Evolutionary conservation across 768 basidiomycete species (phyloP).

Genomic region (Phylloporus arenicola): DNA sequence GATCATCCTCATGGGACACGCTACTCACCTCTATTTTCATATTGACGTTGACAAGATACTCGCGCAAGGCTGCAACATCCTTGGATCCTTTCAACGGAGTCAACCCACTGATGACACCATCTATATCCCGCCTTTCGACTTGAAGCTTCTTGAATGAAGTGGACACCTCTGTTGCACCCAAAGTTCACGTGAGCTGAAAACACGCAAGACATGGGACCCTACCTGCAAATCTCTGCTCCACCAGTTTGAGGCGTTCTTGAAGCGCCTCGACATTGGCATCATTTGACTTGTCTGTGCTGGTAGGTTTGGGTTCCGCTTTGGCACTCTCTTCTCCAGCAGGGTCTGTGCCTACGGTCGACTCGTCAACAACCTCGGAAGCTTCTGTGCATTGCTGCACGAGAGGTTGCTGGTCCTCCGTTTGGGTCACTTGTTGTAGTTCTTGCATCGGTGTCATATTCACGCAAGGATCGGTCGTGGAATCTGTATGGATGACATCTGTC

Average conservation of each 20-base stretch:
- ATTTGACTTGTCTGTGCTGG: neutral
- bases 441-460: neutral
- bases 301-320: neutral
- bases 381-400: neutral
- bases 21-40: slow-evolving; percentile 66
- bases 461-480: neutral
- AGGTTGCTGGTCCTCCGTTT: neutral
- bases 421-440: neutral
- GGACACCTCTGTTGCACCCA: slow-evolving; percentile 57
- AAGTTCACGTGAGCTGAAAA: slow-evolving; percentile 1
- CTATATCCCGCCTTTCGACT: slow-evolving; percentile 63
- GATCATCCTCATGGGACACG: neutral
- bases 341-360: neutral
- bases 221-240: slow-evolving; percentile 80
- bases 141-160: slow-evolving; percentile 72
- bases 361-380: neutral
- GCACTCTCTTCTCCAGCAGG: neutral
- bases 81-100: slow-evolving; percentile 65
- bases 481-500: neutral
- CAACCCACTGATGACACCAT: slow-evolving; percentile 60
- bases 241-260: slow-evolving; percentile 59
- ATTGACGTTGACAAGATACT: slow-evolving; percentile 63
- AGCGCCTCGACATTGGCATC: slow-evolving; percentile 48
- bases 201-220: slow-evolving; percentile 8
- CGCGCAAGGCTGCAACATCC: slow-evolving; percentile 63